Evolutionary conservation across 2,329 filamentous ascomycete species (phyloP), one percentile per base, ranked within the genome.

Genomic region (Septoria linicola): DNA sequence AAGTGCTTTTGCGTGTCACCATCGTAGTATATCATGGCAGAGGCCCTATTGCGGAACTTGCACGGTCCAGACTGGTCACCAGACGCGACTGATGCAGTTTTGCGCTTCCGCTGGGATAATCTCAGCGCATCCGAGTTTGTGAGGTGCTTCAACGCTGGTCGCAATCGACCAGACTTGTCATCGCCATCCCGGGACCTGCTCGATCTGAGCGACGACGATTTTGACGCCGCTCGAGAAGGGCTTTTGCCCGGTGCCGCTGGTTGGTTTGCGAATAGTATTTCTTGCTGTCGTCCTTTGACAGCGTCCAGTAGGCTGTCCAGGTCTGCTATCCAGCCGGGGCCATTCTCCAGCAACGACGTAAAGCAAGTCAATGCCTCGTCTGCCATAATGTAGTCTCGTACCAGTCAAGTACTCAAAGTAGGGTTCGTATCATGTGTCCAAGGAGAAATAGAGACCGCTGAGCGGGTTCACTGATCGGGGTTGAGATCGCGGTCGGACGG

Each of bases 21-120:
- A 66, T 96, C 91, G 67, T 96, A 96, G 70, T 89, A 91, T n/a
- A 96, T 87, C 34, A 93, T 84, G 40, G 92, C 85, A 77, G 89
- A 87, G 51, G 79, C 84, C 59, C 86, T 81, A 3, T 83, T 83
- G 48, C 87, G 83, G 66, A 86, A 87, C 55, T 82, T 81, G 8
- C 74, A 69, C 1, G 75, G 71, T 3, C 68, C 70, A 5, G 71
- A 72, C 6, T 62, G 58, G 35, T 66, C 63, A 14, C 66, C 71
- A 3, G 73, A 75, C 5, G 64, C 58, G 17, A 71, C 59, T 3
- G 74, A 76, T 1, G 66, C 63, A 5, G 72, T 69, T 62, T 76
- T 76, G 34, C 73, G 68, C 61, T 77, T 76, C 20, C 64, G 52
- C 51, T 66, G 65, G 4, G 62, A 61, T 6, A 66, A 42, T 27